Evolutionary conservation across 2,329 filamentous ascomycete genomes (phyloP).

Genomic region (Celoporthe dispersa): DNA sequence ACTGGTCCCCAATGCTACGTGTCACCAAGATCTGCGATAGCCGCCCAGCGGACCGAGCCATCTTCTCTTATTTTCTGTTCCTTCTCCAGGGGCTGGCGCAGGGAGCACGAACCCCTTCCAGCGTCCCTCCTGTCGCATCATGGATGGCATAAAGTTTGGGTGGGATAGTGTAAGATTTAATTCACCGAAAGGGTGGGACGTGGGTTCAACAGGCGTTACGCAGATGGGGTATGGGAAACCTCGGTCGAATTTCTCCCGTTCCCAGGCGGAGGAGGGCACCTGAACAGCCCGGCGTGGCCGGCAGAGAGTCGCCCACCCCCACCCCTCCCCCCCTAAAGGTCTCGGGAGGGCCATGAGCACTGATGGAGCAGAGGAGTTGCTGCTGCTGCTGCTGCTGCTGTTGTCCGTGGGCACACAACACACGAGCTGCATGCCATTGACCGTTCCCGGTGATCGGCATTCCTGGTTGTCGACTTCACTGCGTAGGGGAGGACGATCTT

Average conservation of each 20-base stretch:
- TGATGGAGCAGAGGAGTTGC: not conserved
- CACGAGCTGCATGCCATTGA: not conserved
- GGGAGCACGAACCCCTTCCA: not conserved
- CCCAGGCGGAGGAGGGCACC: not conserved
- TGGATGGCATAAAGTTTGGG: not conserved
- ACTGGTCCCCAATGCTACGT: slow-evolving; percentile 6
- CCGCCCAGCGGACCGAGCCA: slow-evolving; percentile 4
- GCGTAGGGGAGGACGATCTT: not conserved
- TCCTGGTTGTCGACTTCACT: not conserved
- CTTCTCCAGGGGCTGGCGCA: not conserved
- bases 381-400: too few species aligned
- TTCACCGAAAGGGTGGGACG: not conserved
- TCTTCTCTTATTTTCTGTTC: not conserved
- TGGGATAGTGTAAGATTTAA: not conserved
- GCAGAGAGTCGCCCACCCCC: not conserved
- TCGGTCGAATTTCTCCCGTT: not conserved
- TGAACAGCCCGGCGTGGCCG: not conserved
- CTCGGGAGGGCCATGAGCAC: not conserved
- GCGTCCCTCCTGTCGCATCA: not conserved
- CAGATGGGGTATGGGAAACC: not conserved
- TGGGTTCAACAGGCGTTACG: not conserved
- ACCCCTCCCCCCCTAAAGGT: too few species aligned
- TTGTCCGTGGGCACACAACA: not conserved
- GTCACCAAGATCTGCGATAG: slow-evolving; percentile 18
- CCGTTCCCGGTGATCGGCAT: not conserved